Conservation (phyloP, 768 basidiomycete genomes). For the Hypholoma sublateritium region DNA sequence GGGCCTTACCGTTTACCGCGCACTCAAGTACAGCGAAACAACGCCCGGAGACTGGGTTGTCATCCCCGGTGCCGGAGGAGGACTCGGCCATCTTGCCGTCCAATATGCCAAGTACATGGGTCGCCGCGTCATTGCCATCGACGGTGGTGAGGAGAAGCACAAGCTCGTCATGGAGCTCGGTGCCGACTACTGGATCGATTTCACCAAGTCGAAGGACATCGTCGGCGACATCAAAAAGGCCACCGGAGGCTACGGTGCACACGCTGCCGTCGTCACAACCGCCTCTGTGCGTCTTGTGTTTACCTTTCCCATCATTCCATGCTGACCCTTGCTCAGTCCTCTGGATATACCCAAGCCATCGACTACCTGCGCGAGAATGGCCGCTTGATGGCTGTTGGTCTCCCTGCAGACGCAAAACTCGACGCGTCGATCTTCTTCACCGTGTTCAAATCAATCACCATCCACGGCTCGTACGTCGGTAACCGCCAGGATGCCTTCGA, state of each 20-base stretch:
- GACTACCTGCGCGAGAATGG: conserved; percentile 77
- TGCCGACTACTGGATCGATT: conserved; percentile 81
- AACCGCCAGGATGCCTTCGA: conserved; percentile 86
- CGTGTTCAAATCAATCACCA: conserved; percentile 47
- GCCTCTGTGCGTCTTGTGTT: conserved; percentile 35
- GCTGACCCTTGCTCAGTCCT: conserved; percentile 20
- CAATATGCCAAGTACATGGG: conserved; percentile 83
- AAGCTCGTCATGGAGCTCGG: conserved; percentile 61
- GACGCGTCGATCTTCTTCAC: conserved; percentile 17
- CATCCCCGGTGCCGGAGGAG: conserved; percentile 77
- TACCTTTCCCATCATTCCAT: background rate
- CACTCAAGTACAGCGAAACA: conserved; percentile 69
- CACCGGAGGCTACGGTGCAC: conserved; percentile 70
- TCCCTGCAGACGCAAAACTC: conserved; percentile 63
- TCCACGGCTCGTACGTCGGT: conserved; percentile 55
- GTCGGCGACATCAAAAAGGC: conserved; percentile 62
- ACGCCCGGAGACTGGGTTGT: conserved; percentile 74
- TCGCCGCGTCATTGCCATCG: conserved; percentile 74
- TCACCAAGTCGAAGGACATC: conserved; percentile 63
- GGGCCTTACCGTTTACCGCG: conserved; percentile 87
- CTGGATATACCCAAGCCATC: conserved; percentile 54
- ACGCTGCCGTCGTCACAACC: conserved; percentile 64
- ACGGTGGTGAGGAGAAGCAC: conserved; percentile 74
- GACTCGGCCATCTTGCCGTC: conserved; percentile 80
- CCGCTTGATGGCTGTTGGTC: conserved; percentile 75